These are phyloP conservation scores for Delonix regia DNA, from an alignment of 306 rosid species.

Conservation along the genomic window DNA sequence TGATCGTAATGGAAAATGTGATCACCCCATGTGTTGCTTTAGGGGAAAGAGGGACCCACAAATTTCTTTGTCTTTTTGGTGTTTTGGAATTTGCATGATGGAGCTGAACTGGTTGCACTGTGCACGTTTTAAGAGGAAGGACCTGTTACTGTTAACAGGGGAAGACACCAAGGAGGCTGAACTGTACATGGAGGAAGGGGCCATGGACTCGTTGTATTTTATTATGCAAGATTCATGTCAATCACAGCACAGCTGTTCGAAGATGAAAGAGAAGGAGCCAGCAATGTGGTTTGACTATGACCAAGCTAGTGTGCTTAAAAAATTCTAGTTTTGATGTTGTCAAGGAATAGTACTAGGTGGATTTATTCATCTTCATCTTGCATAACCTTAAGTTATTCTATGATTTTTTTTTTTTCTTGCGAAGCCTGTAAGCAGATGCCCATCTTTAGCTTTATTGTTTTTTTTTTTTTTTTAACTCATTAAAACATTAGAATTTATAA, in stretches of 20 bases:
- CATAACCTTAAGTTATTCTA: neutral
- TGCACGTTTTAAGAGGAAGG: constrained; percentile 42
- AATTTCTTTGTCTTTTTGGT: constrained; percentile 37
- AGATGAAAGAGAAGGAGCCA: constrained; percentile 34
- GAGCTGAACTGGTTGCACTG: constrained; percentile 28
- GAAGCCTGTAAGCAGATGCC: no score
- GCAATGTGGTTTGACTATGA: constrained; percentile 38
- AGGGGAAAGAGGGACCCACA: constrained; percentile 55
- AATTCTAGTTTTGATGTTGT: constrained; percentile 31
- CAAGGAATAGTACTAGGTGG: constrained; percentile 8
- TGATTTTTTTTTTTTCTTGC: no score
- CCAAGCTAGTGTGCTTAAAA: constrained; percentile 34
- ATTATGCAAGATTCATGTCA: constrained; percentile 43
- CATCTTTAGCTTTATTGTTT: no score
- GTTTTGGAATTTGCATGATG: constrained; percentile 48
- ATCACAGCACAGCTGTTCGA: constrained; percentile 47
- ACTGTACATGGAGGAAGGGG: constrained; percentile 44
- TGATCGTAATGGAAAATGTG: constrained; percentile 41
- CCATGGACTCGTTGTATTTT: constrained; percentile 41
- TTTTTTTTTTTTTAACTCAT: no score
- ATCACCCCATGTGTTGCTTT: constrained; percentile 46
- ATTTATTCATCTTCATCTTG: neutral
- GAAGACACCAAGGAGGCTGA: constrained; percentile 44
- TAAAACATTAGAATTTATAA: no score
- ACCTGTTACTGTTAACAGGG: constrained; percentile 33